Conservation (phyloP, 2,329 filamentous ascomycete species). For the Penicillium sumatraense region DNA sequence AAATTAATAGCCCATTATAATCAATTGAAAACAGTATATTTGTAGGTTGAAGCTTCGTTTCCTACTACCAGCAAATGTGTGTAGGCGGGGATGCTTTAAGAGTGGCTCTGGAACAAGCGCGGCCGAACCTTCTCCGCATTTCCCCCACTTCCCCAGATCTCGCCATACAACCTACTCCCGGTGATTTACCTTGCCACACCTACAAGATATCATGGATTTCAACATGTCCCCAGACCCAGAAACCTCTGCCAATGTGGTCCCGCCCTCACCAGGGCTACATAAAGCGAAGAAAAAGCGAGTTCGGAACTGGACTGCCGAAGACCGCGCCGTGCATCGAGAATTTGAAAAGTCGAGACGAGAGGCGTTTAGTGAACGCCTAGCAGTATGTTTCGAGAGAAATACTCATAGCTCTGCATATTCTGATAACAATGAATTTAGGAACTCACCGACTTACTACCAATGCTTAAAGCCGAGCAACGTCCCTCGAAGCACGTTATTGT, state of each 20-base stretch:
- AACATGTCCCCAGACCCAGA: neutral
- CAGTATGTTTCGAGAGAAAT: slow-evolving; percentile 24
- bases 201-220: slow-evolving; percentile 5
- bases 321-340: slow-evolving; percentile 47
- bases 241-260: neutral
- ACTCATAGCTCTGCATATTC: neutral
- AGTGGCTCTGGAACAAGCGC: neutral
- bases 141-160: slow-evolving; percentile 19
- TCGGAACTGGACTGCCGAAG: slow-evolving; percentile 39
- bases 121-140: slow-evolving; percentile 15
- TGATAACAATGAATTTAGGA: slow-evolving; percentile 7
- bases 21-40: neutral
- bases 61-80: no score
- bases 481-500: slow-evolving; percentile 22
- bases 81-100: neutral
- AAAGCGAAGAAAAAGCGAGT: slow-evolving; percentile 19
- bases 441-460: slow-evolving; percentile 14
- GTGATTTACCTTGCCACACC: neutral
- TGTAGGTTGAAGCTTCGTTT: no score
- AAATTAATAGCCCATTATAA: no score
- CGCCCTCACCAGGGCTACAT: neutral
- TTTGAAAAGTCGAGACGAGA: slow-evolving; percentile 50
- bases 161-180: neutral
- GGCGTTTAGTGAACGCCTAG: slow-evolving; percentile 46
- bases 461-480: slow-evolving; percentile 12